Evolutionary conservation across 345 rosid genomes (phyloP), one percentile per base, ranked within the genome.

Genomic region (Boechera divaricarpa): DNA sequence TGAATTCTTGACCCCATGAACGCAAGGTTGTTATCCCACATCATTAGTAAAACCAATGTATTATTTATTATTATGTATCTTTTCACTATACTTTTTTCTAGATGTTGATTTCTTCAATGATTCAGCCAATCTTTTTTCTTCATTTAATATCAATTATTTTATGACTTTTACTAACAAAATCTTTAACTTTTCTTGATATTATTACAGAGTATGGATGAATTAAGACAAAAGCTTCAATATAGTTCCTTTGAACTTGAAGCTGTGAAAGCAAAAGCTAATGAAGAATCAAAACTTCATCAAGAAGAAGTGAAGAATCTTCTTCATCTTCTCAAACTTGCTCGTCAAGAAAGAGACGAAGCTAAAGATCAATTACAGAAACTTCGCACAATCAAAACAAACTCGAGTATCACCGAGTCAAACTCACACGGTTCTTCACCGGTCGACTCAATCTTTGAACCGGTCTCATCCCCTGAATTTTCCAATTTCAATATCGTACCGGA

Each of bases 271-370:
- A 89, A 86, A 77, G 86, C 97, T 58, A 75, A 66, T n/a, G 90
- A 90, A 69, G 87, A 85, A 54, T 51, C 82, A 59, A 87, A 77
- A 33, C 88, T 83, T 79, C 81, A 86, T 72, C 81, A 67, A 70
- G 91, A 90, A 35, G 81, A 87, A 55, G 48, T 79, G 1, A 85
- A 78, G 69, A 80, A 80, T 15, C 72, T 93, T 53, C 63, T 86
- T 44, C 75, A 76, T 70, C 92, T 87, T 57, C 85, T 93, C 6
- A 84, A 89, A 72, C 24, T 80, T 47, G 91, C 94, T 49, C 79
- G 75, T 80, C 87, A 86, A 69, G 94, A 95, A 79, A 89, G 99
- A 78, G 96, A 96, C 62, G 98, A 87, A 45, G 95, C 97, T 18
- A 86, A 84, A 73, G 83, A 80, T 10, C 91, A 89, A 38, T 76